Evolutionary conservation across 2,329 filamentous ascomycete genomes (phyloP).

Genomic region (Colletotrichum karsti): DNA sequence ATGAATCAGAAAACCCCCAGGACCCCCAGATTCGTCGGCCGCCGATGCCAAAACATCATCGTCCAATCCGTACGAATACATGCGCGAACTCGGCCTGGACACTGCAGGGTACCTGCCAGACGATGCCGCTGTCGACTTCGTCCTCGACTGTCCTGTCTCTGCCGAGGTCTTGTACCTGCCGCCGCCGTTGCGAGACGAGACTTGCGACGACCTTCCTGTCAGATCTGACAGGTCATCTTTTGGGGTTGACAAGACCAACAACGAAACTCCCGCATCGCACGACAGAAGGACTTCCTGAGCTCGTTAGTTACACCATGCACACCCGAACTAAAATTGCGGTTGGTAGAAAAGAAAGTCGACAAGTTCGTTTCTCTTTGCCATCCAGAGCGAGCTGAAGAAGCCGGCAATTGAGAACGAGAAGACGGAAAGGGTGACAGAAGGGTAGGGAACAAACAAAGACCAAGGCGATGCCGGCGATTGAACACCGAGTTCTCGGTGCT

Average conservation of each 20-base stretch:
- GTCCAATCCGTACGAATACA: background rate
- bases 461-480: background rate
- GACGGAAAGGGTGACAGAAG: too few relatives aligned
- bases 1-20: background rate
- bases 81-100: background rate
- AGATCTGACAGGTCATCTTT: constrained; percentile 25
- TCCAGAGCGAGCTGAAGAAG: background rate
- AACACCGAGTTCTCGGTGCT: background rate
- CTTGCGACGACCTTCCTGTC: constrained; percentile 18
- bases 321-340: background rate
- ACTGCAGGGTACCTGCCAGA: background rate
- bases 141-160: too few relatives aligned
- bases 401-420: background rate
- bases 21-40: background rate
- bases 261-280: constrained; percentile 8
- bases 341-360: background rate
- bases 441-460: background rate
- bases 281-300: background rate
- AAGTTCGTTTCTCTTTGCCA: background rate
- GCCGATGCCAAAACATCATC: background rate
- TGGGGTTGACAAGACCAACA: constrained; percentile 20
- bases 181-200: constrained; percentile 13
- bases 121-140: background rate
- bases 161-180: background rate
- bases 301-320: background rate